These are phyloP conservation scores for Parascedosporium putredinis DNA, from an alignment of 2,329 filamentous ascomycete genomes.

Conservation along the genomic window DNA sequence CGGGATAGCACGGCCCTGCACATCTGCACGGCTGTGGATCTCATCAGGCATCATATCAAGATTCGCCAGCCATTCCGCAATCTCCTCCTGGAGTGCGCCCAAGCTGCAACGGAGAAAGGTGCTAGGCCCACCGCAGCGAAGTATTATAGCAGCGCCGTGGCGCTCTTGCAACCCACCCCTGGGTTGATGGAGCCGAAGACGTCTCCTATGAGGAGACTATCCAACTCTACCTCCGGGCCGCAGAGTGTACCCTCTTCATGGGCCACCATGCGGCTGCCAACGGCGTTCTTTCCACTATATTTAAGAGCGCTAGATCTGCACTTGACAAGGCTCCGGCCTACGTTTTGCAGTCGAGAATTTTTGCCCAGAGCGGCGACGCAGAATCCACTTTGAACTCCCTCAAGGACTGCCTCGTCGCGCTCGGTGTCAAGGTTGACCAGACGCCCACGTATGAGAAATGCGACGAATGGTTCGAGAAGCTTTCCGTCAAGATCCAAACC, in stretches of 20 bases:
- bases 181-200: slow-evolving; percentile 60
- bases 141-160: slow-evolving; percentile 68
- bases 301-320: slow-evolving; percentile 57
- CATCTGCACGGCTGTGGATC: slow-evolving; percentile 64
- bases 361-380: slow-evolving; percentile 63
- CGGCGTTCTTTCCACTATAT: slow-evolving; percentile 58
- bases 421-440: slow-evolving; percentile 57
- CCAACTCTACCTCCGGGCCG: slow-evolving; percentile 64
- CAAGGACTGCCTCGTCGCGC: slow-evolving; percentile 57
- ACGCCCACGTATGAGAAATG: slow-evolving; percentile 65
- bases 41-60: slow-evolving; percentile 58
- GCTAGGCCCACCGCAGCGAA: slow-evolving; percentile 72
- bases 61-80: slow-evolving; percentile 59
- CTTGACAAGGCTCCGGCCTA: slow-evolving; percentile 77
- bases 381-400: slow-evolving; percentile 58
- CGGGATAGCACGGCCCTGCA: slow-evolving; percentile 70
- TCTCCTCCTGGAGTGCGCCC: slow-evolving; percentile 68
- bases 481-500: slow-evolving; percentile 48
- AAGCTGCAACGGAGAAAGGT: slow-evolving; percentile 69
- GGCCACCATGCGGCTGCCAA: slow-evolving; percentile 59
- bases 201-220: slow-evolving; percentile 80
- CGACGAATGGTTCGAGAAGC: slow-evolving; percentile 59
- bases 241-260: slow-evolving; percentile 76
- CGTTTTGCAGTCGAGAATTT: slow-evolving; percentile 71
- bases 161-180: slow-evolving; percentile 69